Percentiles rank a stretch among this genome's conserved stretches.
These are phyloP conservation scores for Dactylellina cionopaga DNA, from an alignment of 2,329 filamentous ascomycete species.

Conservation along the genomic window DNA sequence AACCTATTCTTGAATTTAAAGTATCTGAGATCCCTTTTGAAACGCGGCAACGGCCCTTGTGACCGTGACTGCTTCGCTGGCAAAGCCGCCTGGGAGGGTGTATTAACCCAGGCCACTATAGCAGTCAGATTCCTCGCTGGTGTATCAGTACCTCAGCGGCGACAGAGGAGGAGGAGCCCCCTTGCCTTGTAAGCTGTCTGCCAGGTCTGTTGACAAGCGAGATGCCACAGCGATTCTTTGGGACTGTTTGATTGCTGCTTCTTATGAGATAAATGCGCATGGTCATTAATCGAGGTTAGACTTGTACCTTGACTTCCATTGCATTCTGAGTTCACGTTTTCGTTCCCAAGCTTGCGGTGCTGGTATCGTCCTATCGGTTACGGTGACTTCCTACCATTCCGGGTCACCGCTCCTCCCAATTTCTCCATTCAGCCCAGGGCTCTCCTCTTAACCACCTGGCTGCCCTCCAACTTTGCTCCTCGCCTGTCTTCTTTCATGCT, in stretches of 20 bases:
- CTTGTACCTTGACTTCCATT: conserved; percentile 30
- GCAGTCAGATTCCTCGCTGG: conserved; percentile 11
- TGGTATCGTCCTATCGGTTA: conserved; percentile 49
- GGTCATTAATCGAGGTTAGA: conserved; percentile 2
- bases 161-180: conserved; percentile 41
- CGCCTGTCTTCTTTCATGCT: conserved; percentile 18
- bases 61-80: conserved; percentile 53
- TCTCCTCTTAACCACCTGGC: conserved; percentile 43
- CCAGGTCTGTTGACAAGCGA: conserved; percentile 45
- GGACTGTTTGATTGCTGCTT: not conserved
- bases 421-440: conserved; percentile 43
- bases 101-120: not conserved
- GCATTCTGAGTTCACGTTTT: conserved; percentile 49
- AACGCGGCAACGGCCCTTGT: conserved; percentile 53
- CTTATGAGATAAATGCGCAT: not conserved
- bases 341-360: conserved; percentile 28
- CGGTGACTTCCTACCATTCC: conserved; percentile 52
- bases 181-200: conserved; percentile 49
- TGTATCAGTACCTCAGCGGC: conserved; percentile 43
- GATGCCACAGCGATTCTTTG: conserved; percentile 32
- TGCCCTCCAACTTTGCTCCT: conserved; percentile 29
- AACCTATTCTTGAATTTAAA: conserved; percentile 54
- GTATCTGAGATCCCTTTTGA: conserved; percentile 52
- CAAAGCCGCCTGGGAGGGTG: conserved; percentile 46
- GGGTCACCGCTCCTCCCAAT: conserved; percentile 49